These are phyloP conservation scores for Helenozyma baotianmanensis DNA, from an alignment of 805 yeast species.

Conservation along the genomic window DNA sequence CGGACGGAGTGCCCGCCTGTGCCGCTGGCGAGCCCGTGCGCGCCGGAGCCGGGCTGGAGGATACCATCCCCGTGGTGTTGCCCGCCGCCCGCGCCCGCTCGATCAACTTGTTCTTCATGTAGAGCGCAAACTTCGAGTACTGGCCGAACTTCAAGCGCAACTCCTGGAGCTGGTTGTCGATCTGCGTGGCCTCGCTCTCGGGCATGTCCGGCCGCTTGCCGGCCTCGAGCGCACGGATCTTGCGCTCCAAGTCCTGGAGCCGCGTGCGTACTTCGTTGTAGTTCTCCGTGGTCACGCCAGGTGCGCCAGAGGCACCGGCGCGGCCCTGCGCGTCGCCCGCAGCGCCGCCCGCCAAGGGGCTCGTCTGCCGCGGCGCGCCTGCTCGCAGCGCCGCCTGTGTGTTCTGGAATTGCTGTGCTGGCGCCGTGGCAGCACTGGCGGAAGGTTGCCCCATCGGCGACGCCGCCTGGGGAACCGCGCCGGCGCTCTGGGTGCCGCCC, in stretches of 20 bases:
- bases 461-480: neutral
- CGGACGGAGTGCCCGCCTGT: conserved; percentile 1
- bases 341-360: no score
- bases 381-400: no score
- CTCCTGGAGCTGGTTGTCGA: conserved; percentile 47
- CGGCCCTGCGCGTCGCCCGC: no score
- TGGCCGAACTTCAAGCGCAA: conserved; percentile 44
- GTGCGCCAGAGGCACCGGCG: neutral
- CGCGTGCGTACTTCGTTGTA: conserved; percentile 43
- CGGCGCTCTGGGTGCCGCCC: neutral
- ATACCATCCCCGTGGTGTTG: conserved; percentile 3
- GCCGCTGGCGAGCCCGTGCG: neutral
- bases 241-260: conserved; percentile 46
- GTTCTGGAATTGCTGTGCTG: no score
- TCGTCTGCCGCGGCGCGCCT: no score
- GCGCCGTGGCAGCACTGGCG: conserved; percentile 1
- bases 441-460: conserved; percentile 1
- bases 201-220: conserved; percentile 41
- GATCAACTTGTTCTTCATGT: conserved; percentile 39
- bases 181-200: conserved; percentile 40
- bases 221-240: conserved; percentile 46
- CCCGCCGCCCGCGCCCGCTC: conserved; percentile 23
- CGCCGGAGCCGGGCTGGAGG: conserved; percentile 5
- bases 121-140: conserved; percentile 47
- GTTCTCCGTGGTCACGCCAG: conserved; percentile 28